Evolutionary conservation across 768 basidiomycete species (phyloP).

Genomic region (Xanthoconium purpureum): DNA sequence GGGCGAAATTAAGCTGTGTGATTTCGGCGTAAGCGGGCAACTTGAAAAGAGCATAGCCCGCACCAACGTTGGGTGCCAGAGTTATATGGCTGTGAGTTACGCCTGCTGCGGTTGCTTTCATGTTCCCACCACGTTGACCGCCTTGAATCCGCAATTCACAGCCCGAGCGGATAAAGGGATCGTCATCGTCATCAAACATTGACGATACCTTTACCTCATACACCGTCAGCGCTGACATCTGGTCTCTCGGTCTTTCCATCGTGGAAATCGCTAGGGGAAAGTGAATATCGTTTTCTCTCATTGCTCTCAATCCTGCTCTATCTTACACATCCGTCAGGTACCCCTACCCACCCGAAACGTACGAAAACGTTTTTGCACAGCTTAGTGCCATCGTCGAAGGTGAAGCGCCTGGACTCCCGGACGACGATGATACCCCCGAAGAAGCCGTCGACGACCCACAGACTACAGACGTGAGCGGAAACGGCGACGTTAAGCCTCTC

Average conservation of each 20-base stretch:
- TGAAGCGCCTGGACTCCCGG: slow-evolving; percentile 83
- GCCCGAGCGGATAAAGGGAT: slow-evolving; percentile 97
- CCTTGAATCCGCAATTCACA: slow-evolving; percentile 27
- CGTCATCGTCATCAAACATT: slow-evolving; percentile 47
- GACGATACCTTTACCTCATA: slow-evolving; percentile 53
- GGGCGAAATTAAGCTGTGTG: slow-evolving; percentile 92
- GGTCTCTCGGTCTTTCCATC: slow-evolving; percentile 92
- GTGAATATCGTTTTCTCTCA: slow-evolving; percentile 15
- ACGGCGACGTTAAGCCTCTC: slow-evolving; percentile 9
- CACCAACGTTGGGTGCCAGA: slow-evolving; percentile 98
- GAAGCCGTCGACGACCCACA: slow-evolving; percentile 13
- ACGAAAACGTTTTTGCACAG: slow-evolving; percentile 95
- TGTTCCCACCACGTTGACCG: slow-evolving; percentile 1
- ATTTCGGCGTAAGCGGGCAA: slow-evolving; percentile 99
- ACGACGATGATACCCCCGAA: slow-evolving; percentile 35
- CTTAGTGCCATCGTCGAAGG: slow-evolving; percentile 95
- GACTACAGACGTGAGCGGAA: slow-evolving; percentile 10
- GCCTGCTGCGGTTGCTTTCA: background rate
- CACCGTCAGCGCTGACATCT: slow-evolving; percentile 95
- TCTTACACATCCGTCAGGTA: slow-evolving; percentile 43
- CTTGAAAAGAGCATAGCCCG: slow-evolving; percentile 94
- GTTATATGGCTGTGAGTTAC: slow-evolving; percentile 89
- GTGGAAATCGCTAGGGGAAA: slow-evolving; percentile 88
- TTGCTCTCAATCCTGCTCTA: background rate
- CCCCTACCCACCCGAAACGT: slow-evolving; percentile 97